Percentiles rank a stretch among this genome's conserved stretches.
These are phyloP conservation scores for Lachancea kluyveri DNA, from an alignment of 805 yeast genomes.

Conservation along the genomic window DNA sequence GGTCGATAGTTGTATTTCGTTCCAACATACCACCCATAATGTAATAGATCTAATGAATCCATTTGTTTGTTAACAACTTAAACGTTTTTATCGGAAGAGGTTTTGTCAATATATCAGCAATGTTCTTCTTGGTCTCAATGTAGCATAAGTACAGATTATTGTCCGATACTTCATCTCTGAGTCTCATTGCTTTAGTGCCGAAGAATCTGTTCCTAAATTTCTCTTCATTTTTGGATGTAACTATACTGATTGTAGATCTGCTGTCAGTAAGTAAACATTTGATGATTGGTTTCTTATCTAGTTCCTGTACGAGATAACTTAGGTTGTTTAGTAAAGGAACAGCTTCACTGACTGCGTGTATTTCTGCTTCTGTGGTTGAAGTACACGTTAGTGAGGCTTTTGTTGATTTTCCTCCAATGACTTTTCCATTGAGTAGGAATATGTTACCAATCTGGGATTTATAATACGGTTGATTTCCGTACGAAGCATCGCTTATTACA, in stretches of 20 bases:
- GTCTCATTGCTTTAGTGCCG: conserved; percentile 7
- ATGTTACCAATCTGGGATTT: conserved; percentile 2
- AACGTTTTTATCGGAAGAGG: no score
- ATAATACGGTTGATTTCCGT: background rate
- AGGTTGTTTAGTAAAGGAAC: no score
- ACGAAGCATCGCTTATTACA: conserved; percentile 1
- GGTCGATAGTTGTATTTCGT: no score
- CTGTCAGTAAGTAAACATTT: conserved; percentile 6
- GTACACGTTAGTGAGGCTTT: conserved; percentile 1
- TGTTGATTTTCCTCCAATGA: no score
- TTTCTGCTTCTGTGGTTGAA: conserved; percentile 1
- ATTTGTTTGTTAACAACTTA: no score
- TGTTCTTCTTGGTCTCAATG: conserved; percentile 4
- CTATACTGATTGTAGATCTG: conserved; percentile 1
- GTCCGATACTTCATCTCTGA: conserved; percentile 3
- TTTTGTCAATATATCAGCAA: conserved; percentile 5
- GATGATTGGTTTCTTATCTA: no score
- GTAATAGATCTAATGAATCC: no score
- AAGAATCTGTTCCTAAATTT: conserved; percentile 6
- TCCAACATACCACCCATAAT: no score
- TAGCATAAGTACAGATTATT: conserved; percentile 1
- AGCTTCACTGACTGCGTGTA: no score
- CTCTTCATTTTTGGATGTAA: conserved; percentile 1
- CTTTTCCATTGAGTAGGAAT: conserved; percentile 1
- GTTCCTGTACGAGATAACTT: no score